Base-by-base conservation (phyloP, 1,284 basidiomycete species). In the Sporisorium graminicola region DNA sequence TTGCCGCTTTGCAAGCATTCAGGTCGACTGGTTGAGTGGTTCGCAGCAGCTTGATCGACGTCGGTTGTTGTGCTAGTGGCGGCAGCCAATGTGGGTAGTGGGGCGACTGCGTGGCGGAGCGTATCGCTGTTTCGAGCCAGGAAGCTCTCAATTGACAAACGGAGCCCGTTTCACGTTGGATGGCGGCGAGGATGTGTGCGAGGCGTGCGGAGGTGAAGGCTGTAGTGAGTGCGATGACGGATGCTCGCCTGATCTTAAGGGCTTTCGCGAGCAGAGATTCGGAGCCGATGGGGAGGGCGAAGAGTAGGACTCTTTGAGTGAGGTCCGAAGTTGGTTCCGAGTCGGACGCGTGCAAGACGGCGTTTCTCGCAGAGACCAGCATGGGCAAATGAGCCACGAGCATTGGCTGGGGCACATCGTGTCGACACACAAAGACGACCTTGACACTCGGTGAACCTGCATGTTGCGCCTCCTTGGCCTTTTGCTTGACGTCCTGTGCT, bases 371-470 rank as follows among this genome's bases (percentile, higher is more conserved):
- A 13, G 58, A 54, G 40, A 69, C 50, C 9, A 78, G 49, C 73
- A 78, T 70, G 5, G 77, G 77, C 5, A 76, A 59, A 26, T 78
- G 77, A 0, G 77, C 46, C 22, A 72, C 42, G 8, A 78, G 59
- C 31, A 59, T 35, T 2, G 71, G 69, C 7, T 68, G 49, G 3
- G 64, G 52, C 1, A 72, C 24, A 33, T 78, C 73, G 35, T 70
- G 65, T 35, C 73, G 54, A 57, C 77, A 78, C 3, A 78, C 77
- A 33, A 78, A 76, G 13, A 78, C 61, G 18, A 73, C 27, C 18
- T 51, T 52, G 46, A 70, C 44, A 26, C 53, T 65, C 3, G 52
- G 35, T 2, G 52, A 43, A 8, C 33, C 16, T 13, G 33, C 12
- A 8, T n/a, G 9, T 4, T 18, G 20, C 13, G 24, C 37, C 5